A percentile compares a stretch with the other conserved stretches of the same genome.
Evolutionary conservation across 2,329 filamentous ascomycete species (phyloP).

Genomic region (Clonostachys chloroleuca): DNA sequence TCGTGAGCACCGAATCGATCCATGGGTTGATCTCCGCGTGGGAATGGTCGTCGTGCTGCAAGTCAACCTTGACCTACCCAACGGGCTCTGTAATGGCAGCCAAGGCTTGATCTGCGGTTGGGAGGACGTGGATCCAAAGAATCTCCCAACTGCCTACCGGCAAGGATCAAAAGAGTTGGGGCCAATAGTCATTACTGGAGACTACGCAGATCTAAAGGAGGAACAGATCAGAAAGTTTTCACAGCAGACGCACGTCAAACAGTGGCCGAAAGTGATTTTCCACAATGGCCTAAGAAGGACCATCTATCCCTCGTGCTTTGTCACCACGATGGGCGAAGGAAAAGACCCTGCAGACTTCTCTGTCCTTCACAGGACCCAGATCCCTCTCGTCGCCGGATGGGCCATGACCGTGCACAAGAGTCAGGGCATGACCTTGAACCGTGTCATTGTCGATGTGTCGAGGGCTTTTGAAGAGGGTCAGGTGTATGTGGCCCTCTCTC

Average conservation of each 20-base stretch:
- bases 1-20: constrained; percentile 7
- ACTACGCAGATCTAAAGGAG: constrained; percentile 2
- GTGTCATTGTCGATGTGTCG: constrained; percentile 48
- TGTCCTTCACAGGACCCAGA: constrained; percentile 49
- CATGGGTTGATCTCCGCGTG: constrained; percentile 4
- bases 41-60: constrained; percentile 13
- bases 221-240: constrained; percentile 7
- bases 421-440: constrained; percentile 58
- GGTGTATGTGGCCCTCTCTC: constrained; percentile 58
- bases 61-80: constrained; percentile 9
- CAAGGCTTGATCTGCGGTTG: constrained; percentile 15
- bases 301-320: constrained; percentile 46
- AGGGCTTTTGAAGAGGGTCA: constrained; percentile 52
- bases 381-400: constrained; percentile 57
- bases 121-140: constrained; percentile 1
- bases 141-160: background rate
- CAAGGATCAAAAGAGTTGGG: background rate
- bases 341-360: constrained; percentile 32
- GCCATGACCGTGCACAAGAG: constrained; percentile 61
- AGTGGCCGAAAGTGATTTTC: constrained; percentile 38
- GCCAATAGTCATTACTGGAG: constrained; percentile 1
- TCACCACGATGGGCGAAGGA: constrained; percentile 34
- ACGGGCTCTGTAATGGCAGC: constrained; percentile 13
- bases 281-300: constrained; percentile 35
- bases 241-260: background rate